Evolutionary conservation across 2,329 filamentous ascomycete species (phyloP).

Genomic region (Exophiala oligosperma): DNA sequence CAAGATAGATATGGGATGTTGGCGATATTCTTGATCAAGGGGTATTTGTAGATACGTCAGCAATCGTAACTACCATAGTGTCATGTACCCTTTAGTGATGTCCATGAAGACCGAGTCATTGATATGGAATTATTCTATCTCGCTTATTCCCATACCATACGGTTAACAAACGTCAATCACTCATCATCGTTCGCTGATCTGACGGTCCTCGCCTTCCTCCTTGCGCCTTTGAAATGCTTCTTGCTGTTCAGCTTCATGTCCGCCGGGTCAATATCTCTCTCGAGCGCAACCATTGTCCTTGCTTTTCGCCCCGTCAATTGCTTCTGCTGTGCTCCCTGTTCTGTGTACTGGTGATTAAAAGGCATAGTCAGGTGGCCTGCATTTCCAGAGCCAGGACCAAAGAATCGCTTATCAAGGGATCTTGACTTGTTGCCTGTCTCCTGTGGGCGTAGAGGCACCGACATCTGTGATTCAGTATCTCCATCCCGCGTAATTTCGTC

Average conservation of each 20-base stretch:
- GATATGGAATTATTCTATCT: too few relatives aligned
- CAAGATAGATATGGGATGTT: too few relatives aligned
- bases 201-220: slow-evolving; percentile 61
- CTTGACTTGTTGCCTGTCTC: slow-evolving; percentile 67
- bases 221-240: slow-evolving; percentile 90
- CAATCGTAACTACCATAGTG: too few relatives aligned
- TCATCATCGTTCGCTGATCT: slow-evolving; percentile 39
- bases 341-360: slow-evolving; percentile 85
- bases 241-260: slow-evolving; percentile 71
- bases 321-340: slow-evolving; percentile 71
- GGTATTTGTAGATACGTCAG: too few relatives aligned
- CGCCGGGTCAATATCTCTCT: slow-evolving; percentile 79
- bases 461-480: slow-evolving; percentile 38
- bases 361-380: slow-evolving; percentile 72
- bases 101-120: too few relatives aligned
- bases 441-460: slow-evolving; percentile 15
- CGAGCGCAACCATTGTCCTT: slow-evolving; percentile 73
- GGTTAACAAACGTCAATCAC: neutral
- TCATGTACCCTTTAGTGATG: too few relatives aligned
- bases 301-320: slow-evolving; percentile 81
- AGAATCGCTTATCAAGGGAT: slow-evolving; percentile 85
- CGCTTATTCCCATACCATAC: neutral
- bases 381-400: slow-evolving; percentile 59
- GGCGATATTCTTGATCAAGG: too few relatives aligned
- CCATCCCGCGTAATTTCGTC: slow-evolving; percentile 43